Evolutionary conservation across 2,329 filamentous ascomycete species (phyloP), one percentile per base, ranked within the genome.

Genomic region (Pseudomassariella vexata): DNA sequence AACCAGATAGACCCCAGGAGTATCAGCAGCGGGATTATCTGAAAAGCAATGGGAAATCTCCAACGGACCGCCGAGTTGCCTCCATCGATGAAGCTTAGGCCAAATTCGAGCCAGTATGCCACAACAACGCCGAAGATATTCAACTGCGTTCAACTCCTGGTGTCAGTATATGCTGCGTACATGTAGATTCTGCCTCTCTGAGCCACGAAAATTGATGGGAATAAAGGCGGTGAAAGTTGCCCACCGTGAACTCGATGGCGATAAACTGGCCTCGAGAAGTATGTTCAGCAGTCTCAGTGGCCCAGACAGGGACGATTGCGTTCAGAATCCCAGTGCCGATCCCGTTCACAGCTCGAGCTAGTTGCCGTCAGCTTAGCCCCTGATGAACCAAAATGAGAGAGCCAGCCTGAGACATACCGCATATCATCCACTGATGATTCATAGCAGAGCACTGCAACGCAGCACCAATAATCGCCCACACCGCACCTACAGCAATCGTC

Each of bases 111-210:
- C 76, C 76, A 81, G 42, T 83, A 83, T 3, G 70, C 58, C 21
- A 79, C 63, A 14, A 79, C 73, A 1, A 84, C 77, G 46, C 80
- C 80, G 28, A 83, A 76, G 38, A 85, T 84, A 48, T 85, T 86
- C 7, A 85, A 55, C n/a, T n/a, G n/a, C n/a, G n/a, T n/a, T n/a
- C n/a, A n/a, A n/a, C n/a, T n/a, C n/a, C n/a, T n/a, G n/a, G n/a
- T n/a, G n/a, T n/a, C n/a, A n/a, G n/a, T n/a, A n/a, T n/a, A n/a
- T n/a, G n/a, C n/a, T n/a, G n/a, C n/a, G n/a, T n/a, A n/a, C n/a
- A n/a, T n/a, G n/a, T n/a, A n/a, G n/a, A n/a, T n/a, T n/a, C n/a
- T n/a, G n/a, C n/a, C n/a, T n/a, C n/a, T n/a, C n/a, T n/a, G n/a
- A n/a, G n/a, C n/a, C n/a, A n/a, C n/a, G n/a, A n/a, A n/a, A n/a